These are phyloP conservation scores for Populus hybrid DNA, from an alignment of 441 rosid species.

Conservation along the genomic window DNA sequence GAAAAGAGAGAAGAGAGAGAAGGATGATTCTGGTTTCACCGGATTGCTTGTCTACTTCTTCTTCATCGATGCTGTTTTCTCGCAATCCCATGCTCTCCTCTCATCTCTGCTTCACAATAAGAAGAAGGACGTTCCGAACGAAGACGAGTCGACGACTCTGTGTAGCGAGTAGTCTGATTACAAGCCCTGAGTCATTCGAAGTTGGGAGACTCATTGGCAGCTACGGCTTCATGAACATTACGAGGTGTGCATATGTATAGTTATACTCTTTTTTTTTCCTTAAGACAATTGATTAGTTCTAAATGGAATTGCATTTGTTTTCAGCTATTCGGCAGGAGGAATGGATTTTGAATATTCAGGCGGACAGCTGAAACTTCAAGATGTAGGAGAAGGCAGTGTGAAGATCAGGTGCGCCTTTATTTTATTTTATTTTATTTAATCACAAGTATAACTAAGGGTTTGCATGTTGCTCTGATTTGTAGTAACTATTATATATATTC, in stretches of 20 bases:
- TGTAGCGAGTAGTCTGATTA: slow-evolving; percentile 55
- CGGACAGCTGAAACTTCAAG: slow-evolving; percentile 61
- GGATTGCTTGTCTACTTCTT: slow-evolving; percentile 20
- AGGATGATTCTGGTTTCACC: slow-evolving; percentile 25
- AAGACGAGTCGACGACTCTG: slow-evolving; percentile 36
- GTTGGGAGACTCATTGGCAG: slow-evolving; percentile 91
- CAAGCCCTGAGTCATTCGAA: slow-evolving; percentile 74
- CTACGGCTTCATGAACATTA: slow-evolving; percentile 89
- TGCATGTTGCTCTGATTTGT: not conserved
- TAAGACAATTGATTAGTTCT: not conserved
- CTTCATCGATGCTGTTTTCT: slow-evolving; percentile 4
- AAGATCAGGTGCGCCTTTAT: slow-evolving; percentile 61
- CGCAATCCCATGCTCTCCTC: not conserved
- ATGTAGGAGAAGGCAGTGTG: slow-evolving; percentile 83
- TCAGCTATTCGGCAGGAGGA: slow-evolving; percentile 66
- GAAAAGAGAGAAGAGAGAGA: not conserved
- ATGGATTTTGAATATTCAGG: slow-evolving; percentile 42
- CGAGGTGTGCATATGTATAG: slow-evolving; percentile 44
- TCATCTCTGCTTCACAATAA: not conserved
- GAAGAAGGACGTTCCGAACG: slow-evolving; percentile 8
- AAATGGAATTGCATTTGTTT: not conserved
- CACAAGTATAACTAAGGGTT: not conserved
- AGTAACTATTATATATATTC: slow-evolving; percentile 20
- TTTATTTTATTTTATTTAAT: not conserved
- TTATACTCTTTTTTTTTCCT: not conserved